These are phyloP conservation scores for Globisporangium viniferum DNA, from an alignment of 352 stramenopile genomes.

Conservation along the genomic window DNA sequence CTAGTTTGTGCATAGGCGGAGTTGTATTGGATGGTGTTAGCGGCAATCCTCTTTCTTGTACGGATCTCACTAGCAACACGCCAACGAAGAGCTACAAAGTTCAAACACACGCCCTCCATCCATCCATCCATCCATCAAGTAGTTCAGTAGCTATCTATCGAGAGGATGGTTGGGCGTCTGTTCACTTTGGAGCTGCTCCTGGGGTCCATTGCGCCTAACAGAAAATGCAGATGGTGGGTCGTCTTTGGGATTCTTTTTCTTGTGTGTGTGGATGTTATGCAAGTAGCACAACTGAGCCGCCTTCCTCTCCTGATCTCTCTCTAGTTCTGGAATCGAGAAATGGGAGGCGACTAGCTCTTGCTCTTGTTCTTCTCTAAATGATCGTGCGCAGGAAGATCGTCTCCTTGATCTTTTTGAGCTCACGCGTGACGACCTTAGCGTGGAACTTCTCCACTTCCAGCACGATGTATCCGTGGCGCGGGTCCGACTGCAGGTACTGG, in stretches of 20 bases:
- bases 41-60: neutral
- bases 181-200: neutral
- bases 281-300: neutral
- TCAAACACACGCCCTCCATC: neutral
- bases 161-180: neutral
- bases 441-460: conserved; percentile 82
- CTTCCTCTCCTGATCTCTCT: neutral
- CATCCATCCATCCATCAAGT: neutral
- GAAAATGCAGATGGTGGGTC: neutral
- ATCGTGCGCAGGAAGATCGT: conserved; percentile 82
- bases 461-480: conserved; percentile 79
- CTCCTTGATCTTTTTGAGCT: conserved; percentile 84
- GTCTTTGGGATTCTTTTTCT: neutral
- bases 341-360: neutral
- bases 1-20: neutral
- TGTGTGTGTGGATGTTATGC: neutral
- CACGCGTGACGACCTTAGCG: conserved; percentile 72
- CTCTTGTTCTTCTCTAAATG: conserved; percentile 33
- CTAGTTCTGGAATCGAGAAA: neutral
- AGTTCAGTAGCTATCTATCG: neutral
- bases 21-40: conserved; percentile 1
- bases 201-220: neutral
- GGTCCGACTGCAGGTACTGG: conserved; percentile 82
- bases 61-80: neutral
- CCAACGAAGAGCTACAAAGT: neutral